These are phyloP conservation scores for Termitomyces heimii DNA, from an alignment of 768 basidiomycete species.

Conservation along the genomic window DNA sequence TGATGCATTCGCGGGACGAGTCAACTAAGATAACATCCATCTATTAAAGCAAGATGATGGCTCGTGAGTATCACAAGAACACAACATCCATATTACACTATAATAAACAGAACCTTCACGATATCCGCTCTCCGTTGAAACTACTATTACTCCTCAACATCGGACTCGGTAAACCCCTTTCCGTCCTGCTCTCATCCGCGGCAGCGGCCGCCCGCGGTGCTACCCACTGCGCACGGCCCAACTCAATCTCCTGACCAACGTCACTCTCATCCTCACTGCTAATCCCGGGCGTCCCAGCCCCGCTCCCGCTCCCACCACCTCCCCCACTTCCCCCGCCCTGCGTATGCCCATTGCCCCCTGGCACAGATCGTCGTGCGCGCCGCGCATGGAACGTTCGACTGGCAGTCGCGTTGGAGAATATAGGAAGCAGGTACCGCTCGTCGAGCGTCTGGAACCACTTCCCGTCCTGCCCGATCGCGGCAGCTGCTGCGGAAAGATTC, in stretches of 20 bases:
- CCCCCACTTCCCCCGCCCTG: constrained; percentile 11
- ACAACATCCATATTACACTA: background rate
- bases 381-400: constrained; percentile 83
- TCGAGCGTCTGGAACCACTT: constrained; percentile 97
- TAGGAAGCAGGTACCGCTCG: constrained; percentile 87
- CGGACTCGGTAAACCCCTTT: constrained; percentile 62
- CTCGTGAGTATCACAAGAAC: background rate
- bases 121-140: constrained; percentile 16
- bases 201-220: constrained; percentile 11
- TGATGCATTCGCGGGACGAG: background rate
- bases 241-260: constrained; percentile 35
- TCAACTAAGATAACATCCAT: constrained; percentile 3
- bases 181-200: constrained; percentile 49
- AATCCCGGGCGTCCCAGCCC: constrained; percentile 25
- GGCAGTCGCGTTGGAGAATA: constrained; percentile 91
- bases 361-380: constrained; percentile 46
- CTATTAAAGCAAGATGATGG: background rate
- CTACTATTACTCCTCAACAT: constrained; percentile 36
- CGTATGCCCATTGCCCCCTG: constrained; percentile 21
- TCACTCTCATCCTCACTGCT: constrained; percentile 37
- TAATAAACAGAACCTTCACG: constrained; percentile 9
- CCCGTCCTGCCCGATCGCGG: constrained; percentile 57
- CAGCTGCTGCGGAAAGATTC: constrained; percentile 11
- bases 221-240: constrained; percentile 22
- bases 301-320: constrained; percentile 11